Conservation (phyloP, 176 grass and related monocot genomes). For the Oryza brachyantha region DNA sequence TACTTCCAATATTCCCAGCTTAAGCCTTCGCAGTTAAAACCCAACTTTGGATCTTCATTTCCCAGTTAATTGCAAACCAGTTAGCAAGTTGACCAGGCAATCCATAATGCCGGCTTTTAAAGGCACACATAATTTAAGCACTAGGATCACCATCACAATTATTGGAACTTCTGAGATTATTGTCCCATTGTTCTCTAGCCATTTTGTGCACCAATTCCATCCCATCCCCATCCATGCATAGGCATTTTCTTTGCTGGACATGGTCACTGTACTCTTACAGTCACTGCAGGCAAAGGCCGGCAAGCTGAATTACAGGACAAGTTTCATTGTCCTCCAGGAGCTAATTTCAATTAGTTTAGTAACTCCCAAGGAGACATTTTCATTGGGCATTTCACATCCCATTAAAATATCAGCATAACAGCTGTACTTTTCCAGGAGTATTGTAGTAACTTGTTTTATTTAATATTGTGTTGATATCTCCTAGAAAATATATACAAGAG, state of each 20-base stretch:
- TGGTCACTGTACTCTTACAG: too few relatives aligned
- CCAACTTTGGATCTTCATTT: background rate
- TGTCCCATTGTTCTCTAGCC: background rate
- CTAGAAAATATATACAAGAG: background rate
- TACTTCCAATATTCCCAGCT: too few relatives aligned
- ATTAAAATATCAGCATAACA: conserved; percentile 16
- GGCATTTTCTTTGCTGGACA: background rate
- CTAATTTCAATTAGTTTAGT: background rate
- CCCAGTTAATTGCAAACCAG: background rate
- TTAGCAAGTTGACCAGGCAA: background rate
- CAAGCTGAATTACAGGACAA: background rate
- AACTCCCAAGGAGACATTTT: background rate
- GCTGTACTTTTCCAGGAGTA: background rate
- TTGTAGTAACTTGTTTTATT: background rate
- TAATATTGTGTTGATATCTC: background rate
- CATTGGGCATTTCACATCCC: conserved; percentile 12
- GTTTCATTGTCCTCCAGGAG: background rate
- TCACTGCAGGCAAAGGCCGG: background rate
- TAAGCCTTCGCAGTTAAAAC: background rate
- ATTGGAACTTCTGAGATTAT: background rate
- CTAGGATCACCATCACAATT: background rate
- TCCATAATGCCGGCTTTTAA: background rate
- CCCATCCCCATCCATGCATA: background rate
- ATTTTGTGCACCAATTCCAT: background rate
- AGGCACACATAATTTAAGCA: too few relatives aligned